These are phyloP conservation scores for Torulaspora delbrueckii DNA, from an alignment of 805 yeast species.

Conservation along the genomic window DNA sequence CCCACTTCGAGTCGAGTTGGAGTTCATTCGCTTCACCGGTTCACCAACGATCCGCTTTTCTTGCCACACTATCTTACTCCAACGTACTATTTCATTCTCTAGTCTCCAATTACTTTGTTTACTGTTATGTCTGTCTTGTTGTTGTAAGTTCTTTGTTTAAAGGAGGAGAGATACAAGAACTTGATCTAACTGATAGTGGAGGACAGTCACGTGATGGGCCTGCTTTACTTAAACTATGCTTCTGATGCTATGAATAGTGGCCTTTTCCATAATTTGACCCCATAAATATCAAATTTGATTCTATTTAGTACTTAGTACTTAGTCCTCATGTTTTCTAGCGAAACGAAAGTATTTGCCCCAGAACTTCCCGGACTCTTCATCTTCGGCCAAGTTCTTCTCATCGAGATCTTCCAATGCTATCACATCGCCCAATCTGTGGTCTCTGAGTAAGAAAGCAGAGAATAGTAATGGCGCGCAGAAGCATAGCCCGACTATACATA, in stretches of 20 bases:
- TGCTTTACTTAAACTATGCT: no score
- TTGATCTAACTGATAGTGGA: no score
- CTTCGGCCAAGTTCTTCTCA: constrained; percentile 1
- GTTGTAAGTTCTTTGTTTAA: no score
- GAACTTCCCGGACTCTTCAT: constrained; percentile 2
- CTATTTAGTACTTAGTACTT: background rate
- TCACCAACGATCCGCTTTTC: no score
- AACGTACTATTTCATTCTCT: background rate
- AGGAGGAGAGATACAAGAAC: no score
- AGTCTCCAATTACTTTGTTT: no score
- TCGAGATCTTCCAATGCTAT: constrained; percentile 15
- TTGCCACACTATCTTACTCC: background rate
- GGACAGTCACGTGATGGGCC: no score
- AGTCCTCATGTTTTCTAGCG: background rate
- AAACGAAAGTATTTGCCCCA: background rate
- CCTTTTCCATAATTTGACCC: no score
- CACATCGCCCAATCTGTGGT: constrained; percentile 40
- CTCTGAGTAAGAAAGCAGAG: constrained; percentile 47
- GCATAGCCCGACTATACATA: constrained; percentile 50
- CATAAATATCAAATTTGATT: background rate
- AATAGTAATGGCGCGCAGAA: constrained; percentile 51
- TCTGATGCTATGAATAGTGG: no score
- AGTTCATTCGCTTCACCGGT: no score
- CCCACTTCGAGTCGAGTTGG: background rate
- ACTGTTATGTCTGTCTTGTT: no score